Conservation (phyloP, 495 filamentous ascomycete genomes). For the Letharia columbiana region DNA sequence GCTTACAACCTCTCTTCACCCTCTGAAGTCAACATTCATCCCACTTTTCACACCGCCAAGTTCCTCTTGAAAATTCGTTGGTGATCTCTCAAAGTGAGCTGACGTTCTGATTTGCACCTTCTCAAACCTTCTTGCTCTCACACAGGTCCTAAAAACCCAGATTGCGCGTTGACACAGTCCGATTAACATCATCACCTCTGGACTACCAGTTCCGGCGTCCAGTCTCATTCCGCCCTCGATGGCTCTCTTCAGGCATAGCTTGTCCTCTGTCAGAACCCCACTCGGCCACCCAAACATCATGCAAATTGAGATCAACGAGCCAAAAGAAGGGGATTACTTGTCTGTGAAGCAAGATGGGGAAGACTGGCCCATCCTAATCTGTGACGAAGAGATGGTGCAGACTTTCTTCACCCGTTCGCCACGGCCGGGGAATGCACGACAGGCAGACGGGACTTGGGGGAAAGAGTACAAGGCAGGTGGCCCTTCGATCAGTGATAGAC, state of each 20-base stretch:
- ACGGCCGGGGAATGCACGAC: constrained; percentile 13
- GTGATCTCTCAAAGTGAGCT: too few relatives aligned
- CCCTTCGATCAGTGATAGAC: neutral
- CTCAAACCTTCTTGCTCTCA: too few relatives aligned
- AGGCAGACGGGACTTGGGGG: constrained; percentile 15
- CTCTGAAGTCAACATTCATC: too few relatives aligned
- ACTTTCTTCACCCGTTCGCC: constrained; percentile 4
- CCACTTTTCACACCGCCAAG: too few relatives aligned
- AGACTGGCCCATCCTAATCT: constrained; percentile 23
- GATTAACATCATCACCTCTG: too few relatives aligned
- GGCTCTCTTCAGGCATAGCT: neutral
- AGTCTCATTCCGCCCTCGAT: neutral
- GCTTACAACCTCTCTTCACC: too few relatives aligned
- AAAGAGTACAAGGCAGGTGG: constrained; percentile 6
- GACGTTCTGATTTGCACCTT: too few relatives aligned
- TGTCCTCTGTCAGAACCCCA: neutral
- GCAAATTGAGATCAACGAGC: neutral
- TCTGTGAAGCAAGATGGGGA: constrained; percentile 8
- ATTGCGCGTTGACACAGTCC: too few relatives aligned
- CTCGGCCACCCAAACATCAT: neutral
- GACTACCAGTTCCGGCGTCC: too few relatives aligned
- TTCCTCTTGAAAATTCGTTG: too few relatives aligned
- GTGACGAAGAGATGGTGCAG: constrained; percentile 19
- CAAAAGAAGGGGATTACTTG: constrained; percentile 14
- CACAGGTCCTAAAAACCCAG: too few relatives aligned